These are phyloP conservation scores for Grifola frondosa DNA, from an alignment of 1,284 basidiomycete genomes.

Conservation along the genomic window DNA sequence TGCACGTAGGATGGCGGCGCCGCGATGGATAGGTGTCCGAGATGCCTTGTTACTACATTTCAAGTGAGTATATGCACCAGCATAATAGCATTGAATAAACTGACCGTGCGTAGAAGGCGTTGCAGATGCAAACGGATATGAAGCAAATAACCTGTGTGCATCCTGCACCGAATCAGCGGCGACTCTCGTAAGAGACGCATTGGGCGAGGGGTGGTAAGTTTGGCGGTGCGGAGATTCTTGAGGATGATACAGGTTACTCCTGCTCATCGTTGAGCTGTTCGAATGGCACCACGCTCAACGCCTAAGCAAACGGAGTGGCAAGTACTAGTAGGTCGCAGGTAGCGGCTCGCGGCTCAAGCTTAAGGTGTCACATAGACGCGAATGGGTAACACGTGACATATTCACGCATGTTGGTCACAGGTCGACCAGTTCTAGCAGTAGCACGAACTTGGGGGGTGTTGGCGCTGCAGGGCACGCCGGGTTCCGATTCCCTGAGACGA, in stretches of 20 bases:
- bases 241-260: constrained; percentile 4
- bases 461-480: no score
- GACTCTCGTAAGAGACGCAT: constrained; percentile 4
- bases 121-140: constrained; percentile 68
- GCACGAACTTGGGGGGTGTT: no score
- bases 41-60: constrained; percentile 58
- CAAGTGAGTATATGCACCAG: constrained; percentile 12
- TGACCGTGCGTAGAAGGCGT: constrained; percentile 69
- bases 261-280: no score
- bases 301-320: no score
- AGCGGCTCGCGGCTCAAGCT: no score
- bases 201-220: neutral
- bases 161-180: constrained; percentile 50
- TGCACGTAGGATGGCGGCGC: constrained; percentile 62
- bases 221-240: constrained; percentile 1
- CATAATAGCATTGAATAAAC: constrained; percentile 14
- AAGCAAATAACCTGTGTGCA: constrained; percentile 59
- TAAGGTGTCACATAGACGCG: no score
- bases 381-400: no score
- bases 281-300: no score
- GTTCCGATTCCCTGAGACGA: no score
- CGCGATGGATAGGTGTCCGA: constrained; percentile 56
- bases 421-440: no score
- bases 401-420: no score
- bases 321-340: no score